Conservation (phyloP, 2,329 filamentous ascomycete genomes). For the Diaporthe sp. region DNA sequence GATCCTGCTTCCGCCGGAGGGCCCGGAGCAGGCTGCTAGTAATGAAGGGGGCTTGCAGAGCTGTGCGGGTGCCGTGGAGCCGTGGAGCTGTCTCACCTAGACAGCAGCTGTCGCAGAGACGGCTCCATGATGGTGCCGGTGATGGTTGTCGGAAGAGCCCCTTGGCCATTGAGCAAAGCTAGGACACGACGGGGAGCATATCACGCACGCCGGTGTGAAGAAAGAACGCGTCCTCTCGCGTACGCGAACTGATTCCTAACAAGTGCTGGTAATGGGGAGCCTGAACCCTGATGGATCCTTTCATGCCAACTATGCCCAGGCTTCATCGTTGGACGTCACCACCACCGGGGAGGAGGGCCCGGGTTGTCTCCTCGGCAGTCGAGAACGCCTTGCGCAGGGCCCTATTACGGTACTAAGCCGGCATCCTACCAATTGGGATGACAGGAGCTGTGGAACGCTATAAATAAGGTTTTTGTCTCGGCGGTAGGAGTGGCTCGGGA, state of each 20-base stretch:
- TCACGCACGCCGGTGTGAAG: neutral
- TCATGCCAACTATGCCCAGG: neutral
- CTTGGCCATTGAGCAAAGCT: neutral
- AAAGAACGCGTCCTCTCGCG: neutral
- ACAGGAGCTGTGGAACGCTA: neutral
- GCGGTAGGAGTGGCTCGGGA: neutral
- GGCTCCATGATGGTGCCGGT: slow-evolving; percentile 6
- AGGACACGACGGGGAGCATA: neutral
- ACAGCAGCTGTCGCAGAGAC: neutral
- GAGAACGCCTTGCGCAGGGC: neutral
- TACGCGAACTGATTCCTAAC: neutral
- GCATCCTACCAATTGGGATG: slow-evolving; percentile 7
- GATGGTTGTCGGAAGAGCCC: neutral
- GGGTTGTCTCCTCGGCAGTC: slow-evolving; percentile 10
- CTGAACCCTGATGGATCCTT: neutral
- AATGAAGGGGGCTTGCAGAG: neutral
- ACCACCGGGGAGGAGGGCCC: neutral
- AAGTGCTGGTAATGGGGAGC: neutral
- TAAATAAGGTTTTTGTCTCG: slow-evolving; percentile 10
- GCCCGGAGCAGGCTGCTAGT: neutral
- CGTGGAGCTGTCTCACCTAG: neutral
- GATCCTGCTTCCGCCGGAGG: neutral
- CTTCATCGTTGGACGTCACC: neutral
- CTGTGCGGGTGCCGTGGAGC: neutral
- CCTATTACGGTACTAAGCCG: neutral